These are phyloP conservation scores for Pseudoneurospora amorphoporcata DNA, from an alignment of 495 filamentous ascomycete species.

Conservation along the genomic window DNA sequence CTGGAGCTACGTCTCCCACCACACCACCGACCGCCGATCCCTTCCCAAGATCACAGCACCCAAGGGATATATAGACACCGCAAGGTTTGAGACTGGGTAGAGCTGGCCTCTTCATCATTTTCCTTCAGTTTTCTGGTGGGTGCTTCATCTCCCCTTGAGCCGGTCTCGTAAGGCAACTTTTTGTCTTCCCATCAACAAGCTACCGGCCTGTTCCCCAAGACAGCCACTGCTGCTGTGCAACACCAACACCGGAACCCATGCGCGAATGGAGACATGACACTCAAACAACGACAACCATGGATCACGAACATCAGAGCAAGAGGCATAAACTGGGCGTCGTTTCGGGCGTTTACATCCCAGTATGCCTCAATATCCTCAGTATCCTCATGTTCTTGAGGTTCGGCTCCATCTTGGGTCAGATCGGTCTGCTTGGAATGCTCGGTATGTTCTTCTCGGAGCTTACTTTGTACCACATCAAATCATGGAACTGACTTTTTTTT, in stretches of 20 bases:
- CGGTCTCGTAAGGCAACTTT: background rate
- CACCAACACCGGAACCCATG: background rate
- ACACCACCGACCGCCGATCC: background rate
- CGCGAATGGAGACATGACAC: background rate
- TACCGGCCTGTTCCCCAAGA: background rate
- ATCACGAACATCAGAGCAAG: slow-evolving; percentile 22
- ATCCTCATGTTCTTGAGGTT: slow-evolving; percentile 90
- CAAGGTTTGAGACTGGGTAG: background rate
- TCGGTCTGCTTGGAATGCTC: slow-evolving; percentile 69
- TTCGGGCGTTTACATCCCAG: slow-evolving; percentile 78
- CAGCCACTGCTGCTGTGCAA: background rate
- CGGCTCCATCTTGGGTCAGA: slow-evolving; percentile 68
- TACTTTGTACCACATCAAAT: background rate
- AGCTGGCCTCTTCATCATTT: background rate
- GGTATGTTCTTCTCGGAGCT: slow-evolving; percentile 34
- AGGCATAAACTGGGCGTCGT: slow-evolving; percentile 58
- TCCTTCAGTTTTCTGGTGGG: background rate
- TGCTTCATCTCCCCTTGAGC: background rate
- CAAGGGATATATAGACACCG: background rate
- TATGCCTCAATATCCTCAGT: slow-evolving; percentile 78
- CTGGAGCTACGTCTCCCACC: background rate
- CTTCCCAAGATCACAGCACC: background rate
- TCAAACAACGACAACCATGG: slow-evolving; percentile 14
- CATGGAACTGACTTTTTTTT: slow-evolving; percentile 1
- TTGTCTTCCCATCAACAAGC: background rate